Conservation (phyloP, 352 stramenopile genomes). For the Globisporangium solare region DNA sequence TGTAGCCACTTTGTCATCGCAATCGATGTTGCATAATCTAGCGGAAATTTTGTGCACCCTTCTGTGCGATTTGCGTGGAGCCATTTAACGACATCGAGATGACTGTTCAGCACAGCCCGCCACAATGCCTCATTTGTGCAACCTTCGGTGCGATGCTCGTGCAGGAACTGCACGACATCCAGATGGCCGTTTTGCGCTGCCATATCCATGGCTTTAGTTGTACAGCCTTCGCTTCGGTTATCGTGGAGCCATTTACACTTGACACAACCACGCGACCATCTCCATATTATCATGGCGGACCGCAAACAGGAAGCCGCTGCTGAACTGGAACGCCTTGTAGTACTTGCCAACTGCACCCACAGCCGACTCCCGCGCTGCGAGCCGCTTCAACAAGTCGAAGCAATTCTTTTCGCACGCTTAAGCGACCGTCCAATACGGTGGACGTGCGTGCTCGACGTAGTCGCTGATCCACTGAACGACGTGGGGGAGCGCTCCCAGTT, state of each 20-base stretch:
- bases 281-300: neutral
- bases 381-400: neutral
- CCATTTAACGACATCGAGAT: neutral
- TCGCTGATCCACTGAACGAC: conserved; percentile 1
- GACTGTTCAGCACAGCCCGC: neutral
- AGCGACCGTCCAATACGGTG: neutral
- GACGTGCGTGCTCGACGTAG: neutral
- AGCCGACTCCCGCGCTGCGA: neutral
- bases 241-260: neutral
- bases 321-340: conserved; percentile 4
- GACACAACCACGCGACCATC: neutral
- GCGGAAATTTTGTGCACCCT: neutral
- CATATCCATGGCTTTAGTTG: neutral
- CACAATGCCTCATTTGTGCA: too few relatives aligned
- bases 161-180: neutral
- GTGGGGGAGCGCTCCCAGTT: neutral
- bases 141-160: neutral
- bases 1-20: neutral
- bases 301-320: neutral
- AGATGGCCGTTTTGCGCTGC: neutral
- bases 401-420: neutral
- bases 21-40: neutral
- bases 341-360: neutral
- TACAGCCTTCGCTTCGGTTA: neutral
- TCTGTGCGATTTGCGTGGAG: neutral